Evolutionary conservation across 768 basidiomycete genomes (phyloP), one percentile per base, ranked within the genome.

Genomic region (Harrya chromipes): DNA sequence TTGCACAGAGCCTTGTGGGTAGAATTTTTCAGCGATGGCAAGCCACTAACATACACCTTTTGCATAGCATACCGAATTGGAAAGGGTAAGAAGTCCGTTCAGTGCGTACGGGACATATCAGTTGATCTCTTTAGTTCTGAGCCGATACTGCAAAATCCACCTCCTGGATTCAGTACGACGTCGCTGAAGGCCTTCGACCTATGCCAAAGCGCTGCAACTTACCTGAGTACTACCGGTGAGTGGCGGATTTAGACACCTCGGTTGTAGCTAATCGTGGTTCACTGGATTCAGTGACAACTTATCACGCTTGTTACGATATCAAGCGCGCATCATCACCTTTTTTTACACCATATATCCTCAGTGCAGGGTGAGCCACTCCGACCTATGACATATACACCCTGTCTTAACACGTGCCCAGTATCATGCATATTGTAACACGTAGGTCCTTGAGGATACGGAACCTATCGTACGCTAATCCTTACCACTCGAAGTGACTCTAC

Each of bases 1-100:
- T 73, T 90, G 34, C 79, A 90, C 65, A 78, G 89, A 44, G 87
- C 85, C 14, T 91, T 89, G 88, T 90, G 66, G 75, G 88, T 76
- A 14, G 16, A 37, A 42, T 24, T 51, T 33, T 33, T 53, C 10
- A 21, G 48, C n/a, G 7, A 39, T 40, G 40, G 38, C 29, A 31
- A 46, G 13, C 43, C 50, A 13, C 44, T 62, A 17, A 60, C 40
- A 29, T 53, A 45, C 50, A 2, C 17, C 36, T 33, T 39, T 41
- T 9, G 8, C 50, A 27, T 50, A 88, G 87, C 57, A 82, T 89
- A 64, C 86, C 87, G 3, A 84, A 85, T 57, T 83, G 80, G 80
- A 81, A 78, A 58, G 76, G 80, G 87, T 86, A 66, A 2, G 59
- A 24, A 13, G 16, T 37, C 17, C 21, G 34, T 45, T 14, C 36